A percentile compares a stretch with the other conserved stretches of the same genome.
These are phyloP conservation scores for Chytriomyces hyalinus DNA, from an alignment of 192 early-diverging fungal genomes.

Conservation along the genomic window DNA sequence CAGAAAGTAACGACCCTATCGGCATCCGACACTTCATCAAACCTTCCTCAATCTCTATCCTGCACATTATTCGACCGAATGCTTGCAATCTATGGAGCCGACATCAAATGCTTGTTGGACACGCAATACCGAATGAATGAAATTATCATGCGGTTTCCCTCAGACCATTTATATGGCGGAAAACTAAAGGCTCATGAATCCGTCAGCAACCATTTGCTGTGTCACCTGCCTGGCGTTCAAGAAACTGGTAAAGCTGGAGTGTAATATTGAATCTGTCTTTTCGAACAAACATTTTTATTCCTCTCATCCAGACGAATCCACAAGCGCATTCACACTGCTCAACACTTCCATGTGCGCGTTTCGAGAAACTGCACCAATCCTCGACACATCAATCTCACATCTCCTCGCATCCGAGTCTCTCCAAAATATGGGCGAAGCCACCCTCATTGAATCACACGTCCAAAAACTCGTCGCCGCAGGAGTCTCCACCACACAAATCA, in stretches of 20 bases:
- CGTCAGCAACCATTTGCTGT: constrained; percentile 69
- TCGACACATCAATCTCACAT: not conserved
- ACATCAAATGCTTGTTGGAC: constrained; percentile 71
- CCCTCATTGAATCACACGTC: constrained; percentile 55
- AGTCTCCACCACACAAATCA: constrained; percentile 68
- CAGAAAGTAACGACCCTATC: constrained; percentile 1
- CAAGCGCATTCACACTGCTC: constrained; percentile 64
- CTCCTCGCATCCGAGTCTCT: constrained; percentile 57
- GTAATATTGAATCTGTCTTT: constrained; percentile 41
- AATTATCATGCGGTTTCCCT: constrained; percentile 78
- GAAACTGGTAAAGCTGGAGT: constrained; percentile 44
- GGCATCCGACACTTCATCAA: constrained; percentile 20
- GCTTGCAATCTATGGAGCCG: constrained; percentile 59
- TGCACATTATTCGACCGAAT: constrained; percentile 85
- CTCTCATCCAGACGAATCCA: constrained; percentile 60
- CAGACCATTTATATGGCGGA: constrained; percentile 70
- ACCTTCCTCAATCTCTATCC: constrained; percentile 7
- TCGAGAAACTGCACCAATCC: constrained; percentile 11
- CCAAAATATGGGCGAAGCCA: constrained; percentile 79
- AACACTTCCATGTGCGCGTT: constrained; percentile 62
- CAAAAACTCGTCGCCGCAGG: constrained; percentile 66
- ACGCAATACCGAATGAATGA: constrained; percentile 92
- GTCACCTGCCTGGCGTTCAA: constrained; percentile 64
- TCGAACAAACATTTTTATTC: constrained; percentile 66
- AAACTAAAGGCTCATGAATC: constrained; percentile 66